Percentiles rank a stretch among this genome's conserved stretches.
These are phyloP conservation scores for Graphilbum ipis-grandicollis DNA, from an alignment of 2,329 filamentous ascomycete genomes.

Conservation along the genomic window DNA sequence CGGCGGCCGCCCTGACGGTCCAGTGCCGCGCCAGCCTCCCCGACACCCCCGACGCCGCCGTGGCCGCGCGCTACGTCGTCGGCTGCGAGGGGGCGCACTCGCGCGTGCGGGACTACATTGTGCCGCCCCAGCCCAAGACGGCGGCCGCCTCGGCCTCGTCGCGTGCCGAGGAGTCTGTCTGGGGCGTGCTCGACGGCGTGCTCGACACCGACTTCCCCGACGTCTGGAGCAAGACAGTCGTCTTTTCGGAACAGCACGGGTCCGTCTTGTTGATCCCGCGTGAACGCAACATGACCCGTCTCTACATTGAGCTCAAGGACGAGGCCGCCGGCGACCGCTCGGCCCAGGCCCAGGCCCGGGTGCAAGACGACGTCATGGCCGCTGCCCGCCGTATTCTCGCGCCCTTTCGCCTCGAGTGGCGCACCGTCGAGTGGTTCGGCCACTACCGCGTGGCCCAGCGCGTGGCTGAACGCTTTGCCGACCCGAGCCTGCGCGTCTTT, in stretches of 20 bases:
- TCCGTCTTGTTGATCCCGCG: slow-evolving; percentile 56
- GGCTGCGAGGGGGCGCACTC: slow-evolving; percentile 61
- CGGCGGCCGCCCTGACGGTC: background rate
- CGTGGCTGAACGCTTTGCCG: slow-evolving; percentile 50
- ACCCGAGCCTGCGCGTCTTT: slow-evolving; percentile 39
- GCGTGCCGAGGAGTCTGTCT: slow-evolving; percentile 33
- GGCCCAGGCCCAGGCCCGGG: too few species aligned
- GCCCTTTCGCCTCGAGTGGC: slow-evolving; percentile 38
- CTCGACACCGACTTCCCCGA: slow-evolving; percentile 57
- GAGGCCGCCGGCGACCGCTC: too few species aligned
- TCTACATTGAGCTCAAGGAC: slow-evolving; percentile 38
- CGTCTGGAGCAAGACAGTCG: slow-evolving; percentile 56
- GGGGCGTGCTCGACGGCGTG: slow-evolving; percentile 56
- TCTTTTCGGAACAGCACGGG: slow-evolving; percentile 47
- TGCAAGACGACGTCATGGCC: slow-evolving; percentile 48
- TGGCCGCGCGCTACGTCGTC: slow-evolving; percentile 40
- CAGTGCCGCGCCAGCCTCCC: background rate
- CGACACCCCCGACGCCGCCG: background rate
- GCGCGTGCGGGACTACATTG: slow-evolving; percentile 47
- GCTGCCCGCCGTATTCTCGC: slow-evolving; percentile 37
- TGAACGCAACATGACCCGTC: slow-evolving; percentile 53
- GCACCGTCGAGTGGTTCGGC: slow-evolving; percentile 50
- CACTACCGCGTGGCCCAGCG: slow-evolving; percentile 55
- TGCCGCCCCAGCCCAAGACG: background rate
- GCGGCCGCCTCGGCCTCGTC: slow-evolving; percentile 1